phyloP scores from a whole-genome alignment of 1,139 yeast genomes.

The Pneumocystis jirovecii region DNA sequence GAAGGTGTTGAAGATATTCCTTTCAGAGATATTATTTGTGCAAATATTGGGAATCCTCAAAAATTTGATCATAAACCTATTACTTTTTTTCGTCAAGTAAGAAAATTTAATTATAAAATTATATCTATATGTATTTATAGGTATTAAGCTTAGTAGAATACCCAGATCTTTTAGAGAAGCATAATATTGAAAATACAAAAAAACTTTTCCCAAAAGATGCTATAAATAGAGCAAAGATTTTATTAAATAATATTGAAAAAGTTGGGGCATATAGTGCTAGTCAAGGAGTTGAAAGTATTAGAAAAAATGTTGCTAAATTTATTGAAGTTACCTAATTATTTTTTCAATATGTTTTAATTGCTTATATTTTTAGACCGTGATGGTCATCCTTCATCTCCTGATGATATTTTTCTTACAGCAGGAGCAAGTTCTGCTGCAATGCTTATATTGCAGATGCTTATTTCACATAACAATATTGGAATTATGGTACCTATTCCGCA shows the following conservation, averaged over 20 bases:
- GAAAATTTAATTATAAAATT: not conserved
- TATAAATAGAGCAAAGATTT: constrained; percentile 45
- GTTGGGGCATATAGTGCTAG: constrained; percentile 91
- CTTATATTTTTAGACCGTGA: constrained; percentile 37
- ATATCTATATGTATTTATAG: not conserved
- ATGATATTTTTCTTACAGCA: constrained; percentile 65
- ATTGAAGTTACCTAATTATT: constrained; percentile 29
- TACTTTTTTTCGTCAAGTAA: constrained; percentile 72
- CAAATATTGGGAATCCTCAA: constrained; percentile 96
- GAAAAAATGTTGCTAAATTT: constrained; percentile 68
- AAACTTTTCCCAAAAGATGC: constrained; percentile 54
- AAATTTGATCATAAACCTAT: constrained; percentile 86
- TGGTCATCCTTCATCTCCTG: constrained; percentile 43
- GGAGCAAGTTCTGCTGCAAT: constrained; percentile 92
- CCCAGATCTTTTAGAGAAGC: constrained; percentile 45
- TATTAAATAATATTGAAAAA: constrained; percentile 55
- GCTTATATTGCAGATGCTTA: constrained; percentile 53
- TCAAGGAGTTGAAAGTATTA: constrained; percentile 61
- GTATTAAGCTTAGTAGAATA: constrained; percentile 74
- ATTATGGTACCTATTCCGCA: constrained; percentile 94
- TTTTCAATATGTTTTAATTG: not conserved
- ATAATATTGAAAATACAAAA: constrained; percentile 19
- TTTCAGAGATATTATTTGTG: constrained; percentile 60
- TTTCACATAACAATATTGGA: constrained; percentile 56
- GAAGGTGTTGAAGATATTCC: constrained; percentile 49